phyloP scores from a whole-genome alignment of 2,329 filamentous ascomycete species.

The Aaosphaeria pasadenensis region DNA sequence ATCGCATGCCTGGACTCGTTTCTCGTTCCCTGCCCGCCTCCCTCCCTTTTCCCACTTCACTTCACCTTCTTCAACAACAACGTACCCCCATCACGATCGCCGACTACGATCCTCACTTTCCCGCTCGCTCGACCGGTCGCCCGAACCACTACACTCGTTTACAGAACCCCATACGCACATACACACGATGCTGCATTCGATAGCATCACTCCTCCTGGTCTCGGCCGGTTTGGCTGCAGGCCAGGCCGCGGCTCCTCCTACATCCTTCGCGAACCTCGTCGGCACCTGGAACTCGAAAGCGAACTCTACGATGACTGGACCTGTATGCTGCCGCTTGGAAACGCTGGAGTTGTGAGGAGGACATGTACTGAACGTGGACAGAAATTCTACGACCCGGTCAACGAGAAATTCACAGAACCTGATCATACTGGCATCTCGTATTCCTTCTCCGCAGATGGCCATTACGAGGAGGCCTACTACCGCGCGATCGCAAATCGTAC shows the following conservation, averaged over 20 bases:
- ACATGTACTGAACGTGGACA: constrained; percentile 25
- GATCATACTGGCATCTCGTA: constrained; percentile 67
- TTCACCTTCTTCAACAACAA: background rate
- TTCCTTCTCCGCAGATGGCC: constrained; percentile 67
- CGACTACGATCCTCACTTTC: constrained; percentile 1
- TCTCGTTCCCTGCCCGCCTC: too few species aligned
- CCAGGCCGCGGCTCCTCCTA: constrained; percentile 17
- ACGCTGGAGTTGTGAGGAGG: background rate
- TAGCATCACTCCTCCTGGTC: constrained; percentile 25
- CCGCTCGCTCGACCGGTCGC: background rate
- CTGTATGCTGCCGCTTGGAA: constrained; percentile 45
- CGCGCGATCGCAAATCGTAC: constrained; percentile 66
- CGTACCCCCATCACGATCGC: constrained; percentile 3
- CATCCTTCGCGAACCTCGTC: constrained; percentile 50
- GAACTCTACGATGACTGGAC: constrained; percentile 65
- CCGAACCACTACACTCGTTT: background rate
- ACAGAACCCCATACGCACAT: constrained; percentile 3
- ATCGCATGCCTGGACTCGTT: too few species aligned
- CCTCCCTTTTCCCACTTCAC: too few species aligned
- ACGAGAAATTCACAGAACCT: constrained; percentile 66
- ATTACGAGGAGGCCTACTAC: constrained; percentile 69
- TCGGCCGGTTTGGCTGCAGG: constrained; percentile 38
- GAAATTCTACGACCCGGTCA: constrained; percentile 67
- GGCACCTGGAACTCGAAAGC: constrained; percentile 74
- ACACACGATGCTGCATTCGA: constrained; percentile 16